Evolutionary conservation across 1,284 basidiomycete genomes (phyloP).

Genomic region (Cystobasidium slooffiae): DNA sequence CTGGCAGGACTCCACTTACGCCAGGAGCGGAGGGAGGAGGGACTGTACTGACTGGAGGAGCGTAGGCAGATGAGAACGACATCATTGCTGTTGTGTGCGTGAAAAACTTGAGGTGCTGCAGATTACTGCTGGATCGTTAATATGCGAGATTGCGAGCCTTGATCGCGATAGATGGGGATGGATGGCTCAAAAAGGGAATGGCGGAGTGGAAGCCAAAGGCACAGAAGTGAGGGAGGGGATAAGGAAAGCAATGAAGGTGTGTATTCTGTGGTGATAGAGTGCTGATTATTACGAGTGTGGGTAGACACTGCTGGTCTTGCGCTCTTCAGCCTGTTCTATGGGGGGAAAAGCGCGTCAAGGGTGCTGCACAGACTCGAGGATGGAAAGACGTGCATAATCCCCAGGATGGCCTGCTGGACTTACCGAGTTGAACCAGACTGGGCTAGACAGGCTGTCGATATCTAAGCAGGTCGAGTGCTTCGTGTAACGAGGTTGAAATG

Average conservation of each 20-base stretch:
- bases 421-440: not conserved
- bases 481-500: not conserved
- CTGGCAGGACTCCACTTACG: constrained; percentile 39
- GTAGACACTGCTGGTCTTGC: not conserved
- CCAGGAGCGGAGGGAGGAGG: constrained; percentile 41
- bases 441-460: not conserved
- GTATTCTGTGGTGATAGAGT: not conserved
- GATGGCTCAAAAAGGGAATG: too few relatives aligned
- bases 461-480: not conserved
- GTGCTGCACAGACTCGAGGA: not conserved
- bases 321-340: not conserved
- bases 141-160: not conserved
- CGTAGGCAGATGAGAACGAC: constrained; percentile 36
- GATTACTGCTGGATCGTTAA: not conserved
- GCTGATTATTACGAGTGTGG: not conserved
- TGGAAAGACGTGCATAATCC: constrained; percentile 13
- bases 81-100: constrained; percentile 2
- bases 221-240: too few relatives aligned
- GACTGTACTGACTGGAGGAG: constrained; percentile 29
- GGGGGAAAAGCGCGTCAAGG: constrained; percentile 10
- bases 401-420: not conserved
- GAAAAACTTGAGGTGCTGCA: not conserved
- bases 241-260: too few relatives aligned
- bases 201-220: too few relatives aligned
- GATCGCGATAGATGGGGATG: too few relatives aligned